Base-by-base conservation (phyloP, 345 rosid genomes). In the Lepidium didymum region DNA sequence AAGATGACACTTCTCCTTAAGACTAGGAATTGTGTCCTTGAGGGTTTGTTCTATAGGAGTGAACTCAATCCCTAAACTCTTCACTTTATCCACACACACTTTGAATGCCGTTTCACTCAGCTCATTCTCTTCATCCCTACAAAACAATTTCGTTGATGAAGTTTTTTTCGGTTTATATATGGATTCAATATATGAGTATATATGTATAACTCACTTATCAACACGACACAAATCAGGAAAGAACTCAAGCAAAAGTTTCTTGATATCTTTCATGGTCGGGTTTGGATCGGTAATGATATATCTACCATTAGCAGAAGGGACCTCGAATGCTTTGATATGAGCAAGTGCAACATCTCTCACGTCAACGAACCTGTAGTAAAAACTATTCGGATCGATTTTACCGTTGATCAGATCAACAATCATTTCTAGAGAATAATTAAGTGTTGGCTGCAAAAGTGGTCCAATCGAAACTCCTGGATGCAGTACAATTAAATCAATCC, bases 311-410 rank as follows among this genome's bases (percentile, higher is more conserved):
- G 87, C 85, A 29, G 81, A 57, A 47, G 80, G 67, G 60, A 56
- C 52, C 78, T 86, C 83, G 6, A 75, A 46, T 2, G 86, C 86
- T 74, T 42, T 73, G 62, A 86, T 21, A 73, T 84, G 91, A 8
- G 81, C 88, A 14, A 65, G 21, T 10, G 80, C 88, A 34, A 82
- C 78, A 75, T 86, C 79, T 78, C 85, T 81, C 67, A 75, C 81
- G 51, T 86, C 84, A 50, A 83, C 75, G 13, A 78, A 29, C 57
- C n/a, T n/a, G n/a, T n/a, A n/a, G n/a, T n/a, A n/a, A n/a, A n/a
- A n/a, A n/a, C n/a, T n/a, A n/a, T n/a, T n/a, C n/a, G n/a, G n/a
- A n/a, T n/a, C n/a, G n/a, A n/a, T n/a, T n/a, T 18, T 75, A 76
- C 87, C 84, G 12, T 76, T 73, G 3, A 70, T 37, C 19, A 66